Evolutionary conservation across 768 basidiomycete genomes (phyloP), one percentile per base, ranked within the genome.

Genomic region (Postia placenta): DNA sequence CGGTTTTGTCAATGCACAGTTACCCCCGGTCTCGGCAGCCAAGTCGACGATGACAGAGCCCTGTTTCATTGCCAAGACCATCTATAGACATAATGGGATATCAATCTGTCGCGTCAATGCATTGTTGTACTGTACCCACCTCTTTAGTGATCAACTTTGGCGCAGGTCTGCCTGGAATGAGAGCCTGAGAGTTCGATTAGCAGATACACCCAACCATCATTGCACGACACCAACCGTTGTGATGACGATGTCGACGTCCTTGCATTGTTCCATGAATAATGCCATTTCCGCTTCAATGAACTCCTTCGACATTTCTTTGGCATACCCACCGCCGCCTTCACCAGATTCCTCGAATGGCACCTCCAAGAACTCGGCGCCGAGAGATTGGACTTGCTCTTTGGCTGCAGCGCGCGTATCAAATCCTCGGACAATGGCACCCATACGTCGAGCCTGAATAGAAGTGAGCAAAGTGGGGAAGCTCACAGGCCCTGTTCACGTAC

Each of bases 21-120:
- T 93, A 12, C 91, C 91, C n/a, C 91, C 90, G 39, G 88, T 78
- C 68, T 93, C 91, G 14, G 89, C 85, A 33, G 91, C 91, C 50
- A 88, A 63, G 64, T 93, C 91, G 23, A 92, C 90, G 45, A 93
- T 79, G 24, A 93, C 82, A 4, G 91, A 92, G 22, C 91, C 91
- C 68, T 87, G 88, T 57, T 87, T 92, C 91, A 93, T 92, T n/a
- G 82, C 85, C 35, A 82, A 78, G 12, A 93, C 75, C 86, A 92
- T 92, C 71, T 75, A 46, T 7, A 50, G 25, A 49, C 25, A 17
- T 28, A n/a, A n/a, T n/a, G n/a, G n/a, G n/a, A n/a, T n/a, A n/a
- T n/a, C n/a, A 42, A 20, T 3, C 7, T 25, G 22, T 7, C 15
- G 27, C 3, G 25, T 24, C 42, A 3, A 37, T 22, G 11, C n/a